These are phyloP conservation scores for Microbotryum violaceum DNA, from an alignment of 1,284 basidiomycete species.

Conservation along the genomic window DNA sequence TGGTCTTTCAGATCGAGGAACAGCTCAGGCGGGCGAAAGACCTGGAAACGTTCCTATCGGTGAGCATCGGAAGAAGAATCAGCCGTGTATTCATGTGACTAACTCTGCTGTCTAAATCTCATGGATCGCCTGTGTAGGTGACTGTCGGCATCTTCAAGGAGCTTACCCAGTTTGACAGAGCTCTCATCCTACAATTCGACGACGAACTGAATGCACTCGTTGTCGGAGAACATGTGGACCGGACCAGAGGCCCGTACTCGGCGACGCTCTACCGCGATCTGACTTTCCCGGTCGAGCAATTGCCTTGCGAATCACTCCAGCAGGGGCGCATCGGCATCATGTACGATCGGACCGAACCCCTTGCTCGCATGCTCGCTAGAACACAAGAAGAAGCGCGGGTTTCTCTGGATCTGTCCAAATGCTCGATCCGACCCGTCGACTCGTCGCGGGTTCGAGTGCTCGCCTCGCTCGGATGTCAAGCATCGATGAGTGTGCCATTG, in stretches of 20 bases:
- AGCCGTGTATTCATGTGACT: too few species aligned
- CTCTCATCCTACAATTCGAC: constrained; percentile 10
- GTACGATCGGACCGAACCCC: constrained; percentile 38
- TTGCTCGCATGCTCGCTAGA: constrained; percentile 37
- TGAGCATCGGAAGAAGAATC: too few species aligned
- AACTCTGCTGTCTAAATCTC: too few species aligned
- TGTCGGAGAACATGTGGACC: constrained; percentile 39
- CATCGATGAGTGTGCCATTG: constrained; percentile 29
- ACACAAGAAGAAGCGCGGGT: constrained; percentile 32
- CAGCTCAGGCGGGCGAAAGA: constrained; percentile 1
- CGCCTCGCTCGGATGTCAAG: neutral
- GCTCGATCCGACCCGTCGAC: constrained; percentile 29
- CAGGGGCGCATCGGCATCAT: constrained; percentile 35
- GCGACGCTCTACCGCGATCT: constrained; percentile 36
- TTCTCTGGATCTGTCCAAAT: constrained; percentile 40
- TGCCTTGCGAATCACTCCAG: neutral
- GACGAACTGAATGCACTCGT: constrained; percentile 38
- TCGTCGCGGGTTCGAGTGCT: too few species aligned
- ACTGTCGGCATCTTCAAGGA: constrained; percentile 2
- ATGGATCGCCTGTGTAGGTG: neutral
- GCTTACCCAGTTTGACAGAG: neutral
- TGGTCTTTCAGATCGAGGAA: constrained; percentile 8
- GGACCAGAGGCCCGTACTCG: constrained; percentile 37
- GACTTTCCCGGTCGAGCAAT: constrained; percentile 37
- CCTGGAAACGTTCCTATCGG: neutral